Base-by-base conservation (phyloP, 306 rosid genomes). In the Lagenaria siceraria region DNA sequence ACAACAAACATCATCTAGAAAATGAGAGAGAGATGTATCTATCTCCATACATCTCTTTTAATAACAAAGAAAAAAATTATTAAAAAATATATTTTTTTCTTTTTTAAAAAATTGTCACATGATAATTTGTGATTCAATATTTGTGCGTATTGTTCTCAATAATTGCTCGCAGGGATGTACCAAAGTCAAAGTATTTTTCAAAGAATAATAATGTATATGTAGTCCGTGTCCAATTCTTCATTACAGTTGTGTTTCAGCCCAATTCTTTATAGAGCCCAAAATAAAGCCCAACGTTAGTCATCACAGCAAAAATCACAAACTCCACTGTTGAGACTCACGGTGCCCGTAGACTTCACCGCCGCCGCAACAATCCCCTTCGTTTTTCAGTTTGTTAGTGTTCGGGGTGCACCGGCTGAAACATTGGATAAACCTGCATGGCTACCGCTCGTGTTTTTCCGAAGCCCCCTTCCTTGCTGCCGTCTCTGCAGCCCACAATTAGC, bases 361-460 rank as follows among this genome's bases (percentile, higher is more conserved):
- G 46, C 43, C 2, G 46, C 24, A 8, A 8, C 12, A 2, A 33
- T 31, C 18, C 24, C 70, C 13, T 6, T 7, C 24, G 42, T 15
- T 17, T 31, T 7, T 33, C 1, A 8, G 43, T 63, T 63, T 7
- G 69, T 31, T 8, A 15, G 36, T 15, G 70, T 18, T 63, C 40
- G 42, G 31, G 33, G 74, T 12, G 33, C 31, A 15, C 25, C 19
- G 36, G 54, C 78, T 18, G 73, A 15, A 51, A 27, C 33, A 52
- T 2, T 64, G 25, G 66, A 38, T 42, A 54, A 51, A 61, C 52
- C 56, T 49, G 27, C 54, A 90, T 93, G 98, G 87, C 89, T 21
- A 54, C 84, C 13, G 36, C 69, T 54, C 78, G 85, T 31, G 53
- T 86, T 13, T 84, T 87, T 68, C 82, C 83, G 27, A 68, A 63